Conservation (phyloP, 2,329 filamentous ascomycete species). For the Venturia carpophila region DNA sequence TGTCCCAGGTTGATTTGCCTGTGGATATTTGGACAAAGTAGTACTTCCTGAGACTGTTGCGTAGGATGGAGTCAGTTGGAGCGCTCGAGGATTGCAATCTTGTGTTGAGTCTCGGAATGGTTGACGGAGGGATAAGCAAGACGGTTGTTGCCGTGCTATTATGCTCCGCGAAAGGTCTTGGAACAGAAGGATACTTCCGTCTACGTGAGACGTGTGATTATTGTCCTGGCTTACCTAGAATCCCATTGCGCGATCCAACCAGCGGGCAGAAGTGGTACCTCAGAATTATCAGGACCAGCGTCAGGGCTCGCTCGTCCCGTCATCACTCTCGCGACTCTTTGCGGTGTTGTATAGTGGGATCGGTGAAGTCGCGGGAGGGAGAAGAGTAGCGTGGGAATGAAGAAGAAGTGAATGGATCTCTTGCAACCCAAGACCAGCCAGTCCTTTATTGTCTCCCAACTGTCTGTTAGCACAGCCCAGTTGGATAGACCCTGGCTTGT, state of each 20-base stretch:
- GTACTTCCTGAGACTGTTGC: conserved; percentile 29
- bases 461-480: conserved; percentile 1
- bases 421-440: not conserved
- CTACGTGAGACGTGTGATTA: not conserved
- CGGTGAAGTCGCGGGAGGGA: not conserved
- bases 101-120: not conserved
- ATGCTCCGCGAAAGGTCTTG: not conserved
- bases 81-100: not conserved
- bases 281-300: conserved; percentile 32
- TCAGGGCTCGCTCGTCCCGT: conserved; percentile 28
- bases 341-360: not conserved
- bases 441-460: not conserved
- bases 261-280: conserved; percentile 31
- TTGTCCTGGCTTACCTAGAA: conserved; percentile 27
- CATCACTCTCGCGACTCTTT: conserved; percentile 10
- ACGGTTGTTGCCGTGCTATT: not conserved
- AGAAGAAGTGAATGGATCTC: not conserved
- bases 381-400: not conserved
- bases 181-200: not conserved
- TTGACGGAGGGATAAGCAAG: not conserved
- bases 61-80: not conserved
- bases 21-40: conserved; percentile 37
- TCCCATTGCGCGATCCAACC: conserved; percentile 38
- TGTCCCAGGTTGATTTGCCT: conserved; percentile 35
- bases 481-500: not conserved